Conservation (phyloP, 441 rosid species). For the Gossypium lobatum region DNA sequence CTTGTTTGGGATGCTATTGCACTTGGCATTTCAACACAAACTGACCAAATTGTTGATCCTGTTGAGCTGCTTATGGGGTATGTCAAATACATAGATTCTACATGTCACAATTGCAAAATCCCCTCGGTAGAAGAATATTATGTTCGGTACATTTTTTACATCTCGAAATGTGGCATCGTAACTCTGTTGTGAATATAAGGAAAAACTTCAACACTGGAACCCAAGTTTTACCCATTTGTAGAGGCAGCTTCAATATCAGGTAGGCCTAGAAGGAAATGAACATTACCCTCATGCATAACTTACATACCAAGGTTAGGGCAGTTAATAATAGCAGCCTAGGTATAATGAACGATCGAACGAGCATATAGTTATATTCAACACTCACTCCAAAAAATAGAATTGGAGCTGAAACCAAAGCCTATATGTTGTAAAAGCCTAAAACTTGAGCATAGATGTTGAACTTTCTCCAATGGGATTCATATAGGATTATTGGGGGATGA, state of each 20-base stretch:
- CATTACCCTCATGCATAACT: too few species aligned
- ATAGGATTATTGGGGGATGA: neutral
- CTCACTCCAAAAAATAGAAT: neutral
- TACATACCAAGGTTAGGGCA: too few species aligned
- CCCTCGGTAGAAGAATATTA: neutral
- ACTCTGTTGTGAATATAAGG: neutral
- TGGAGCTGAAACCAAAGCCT: neutral
- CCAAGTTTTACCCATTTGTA: too few species aligned
- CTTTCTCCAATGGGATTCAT: neutral
- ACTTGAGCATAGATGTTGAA: neutral
- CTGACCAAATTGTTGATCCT: constrained; percentile 41
- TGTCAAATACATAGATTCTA: neutral
- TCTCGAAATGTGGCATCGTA: neutral
- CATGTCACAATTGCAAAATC: neutral
- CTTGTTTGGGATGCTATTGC: constrained; percentile 53
- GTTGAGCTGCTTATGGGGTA: constrained; percentile 44
- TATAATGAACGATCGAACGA: too few species aligned
- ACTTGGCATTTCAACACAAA: constrained; percentile 38
- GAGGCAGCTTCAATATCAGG: too few species aligned
- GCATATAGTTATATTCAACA: neutral
- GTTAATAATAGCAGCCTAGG: too few species aligned
- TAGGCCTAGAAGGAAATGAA: too few species aligned
- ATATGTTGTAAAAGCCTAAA: neutral
- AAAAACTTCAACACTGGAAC: neutral
- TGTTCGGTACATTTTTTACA: neutral